Evolutionary conservation across 352 stramenopile species (phyloP), one percentile per base, ranked within the genome.

Genomic region (Blastocystis sp.): DNA sequence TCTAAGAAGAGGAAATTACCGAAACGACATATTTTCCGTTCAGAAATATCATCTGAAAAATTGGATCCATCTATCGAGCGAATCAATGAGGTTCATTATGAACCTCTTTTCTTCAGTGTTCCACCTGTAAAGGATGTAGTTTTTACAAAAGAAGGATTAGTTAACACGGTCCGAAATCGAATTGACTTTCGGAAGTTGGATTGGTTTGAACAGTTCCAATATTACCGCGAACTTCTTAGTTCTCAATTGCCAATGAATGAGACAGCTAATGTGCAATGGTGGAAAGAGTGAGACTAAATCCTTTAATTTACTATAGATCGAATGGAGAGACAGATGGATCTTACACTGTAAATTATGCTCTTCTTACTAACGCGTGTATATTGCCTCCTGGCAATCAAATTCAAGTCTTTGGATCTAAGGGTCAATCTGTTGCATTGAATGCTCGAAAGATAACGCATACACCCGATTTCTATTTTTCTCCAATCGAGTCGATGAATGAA

Each of bases 191-290:
- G 1, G 29, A 83, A 83, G 29, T 49, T 35, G 9, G 24, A 83
- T 39, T 83, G 71, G 71, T 83, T 67, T 56, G 16, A 29, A n/a
- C 71, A 83, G 49, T 83, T 83, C 19, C 71, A 66, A n/a, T 83
- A 66, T 49, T 83, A 49, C 6, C 71, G 71, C n/a, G 71, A 83
- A 32, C 46, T 83, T 27, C 21, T 83, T 0, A 56, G 43, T 2
- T 19, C 32, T 12, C 49, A 32, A 43, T 49, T 35, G 29, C 49
- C 24, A 14, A 7, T 24, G 14, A 29, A 42, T 39, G 56, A 27
- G 6, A 65, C 24, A 37, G 16, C 24, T 77, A 29, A 21, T 49
- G 1, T 77, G 16, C 54, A 54, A n/a, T 83, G 29, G 71, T 83
- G n/a, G 59, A 19, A 9, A 46, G 39, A 46, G 39, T 46, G 9